Percentiles rank a stretch among this genome's conserved stretches.
Conservation (phyloP, 2,329 filamentous ascomycete genomes). For the Pseudogymnoascus sp. region DNA sequence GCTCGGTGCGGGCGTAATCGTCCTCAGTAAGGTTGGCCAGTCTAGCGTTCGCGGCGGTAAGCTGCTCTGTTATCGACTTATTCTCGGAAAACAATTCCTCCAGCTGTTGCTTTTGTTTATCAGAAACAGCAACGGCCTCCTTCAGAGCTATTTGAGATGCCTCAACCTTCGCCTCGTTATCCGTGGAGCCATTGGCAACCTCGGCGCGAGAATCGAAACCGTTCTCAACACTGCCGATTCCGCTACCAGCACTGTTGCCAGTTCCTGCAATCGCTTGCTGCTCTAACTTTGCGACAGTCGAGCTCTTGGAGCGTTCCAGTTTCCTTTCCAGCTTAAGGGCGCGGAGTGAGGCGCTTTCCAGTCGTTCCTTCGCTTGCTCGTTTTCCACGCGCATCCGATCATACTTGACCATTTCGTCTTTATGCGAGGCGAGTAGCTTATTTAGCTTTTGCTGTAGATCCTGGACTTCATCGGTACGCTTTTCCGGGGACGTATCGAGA, state of each 20-base stretch:
- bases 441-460: constrained; percentile 69
- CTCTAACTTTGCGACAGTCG: constrained; percentile 85
- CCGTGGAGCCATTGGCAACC: constrained; percentile 47
- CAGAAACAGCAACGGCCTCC: constrained; percentile 65
- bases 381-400: constrained; percentile 71
- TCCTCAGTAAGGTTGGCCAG: constrained; percentile 75
- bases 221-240: constrained; percentile 35
- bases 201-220: constrained; percentile 39
- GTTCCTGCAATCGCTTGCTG: constrained; percentile 73
- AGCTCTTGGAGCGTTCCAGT: constrained; percentile 79
- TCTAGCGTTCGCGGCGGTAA: constrained; percentile 62
- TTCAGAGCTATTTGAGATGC: constrained; percentile 69
- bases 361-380: constrained; percentile 72
- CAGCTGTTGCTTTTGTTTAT: constrained; percentile 83
- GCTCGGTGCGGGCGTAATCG: constrained; percentile 83
- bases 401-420: constrained; percentile 67
- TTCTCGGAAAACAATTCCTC: constrained; percentile 72
- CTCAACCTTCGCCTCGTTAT: constrained; percentile 45
- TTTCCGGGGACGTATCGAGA: constrained; percentile 42
- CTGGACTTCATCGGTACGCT: constrained; percentile 57
- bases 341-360: constrained; percentile 80
- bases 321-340: constrained; percentile 96
- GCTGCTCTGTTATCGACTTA: constrained; percentile 64
- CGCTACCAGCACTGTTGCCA: constrained; percentile 30
- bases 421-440: constrained; percentile 69